Evolutionary conservation across 495 filamentous ascomycete genomes (phyloP).

Genomic region (Penicillium waksmanii): DNA sequence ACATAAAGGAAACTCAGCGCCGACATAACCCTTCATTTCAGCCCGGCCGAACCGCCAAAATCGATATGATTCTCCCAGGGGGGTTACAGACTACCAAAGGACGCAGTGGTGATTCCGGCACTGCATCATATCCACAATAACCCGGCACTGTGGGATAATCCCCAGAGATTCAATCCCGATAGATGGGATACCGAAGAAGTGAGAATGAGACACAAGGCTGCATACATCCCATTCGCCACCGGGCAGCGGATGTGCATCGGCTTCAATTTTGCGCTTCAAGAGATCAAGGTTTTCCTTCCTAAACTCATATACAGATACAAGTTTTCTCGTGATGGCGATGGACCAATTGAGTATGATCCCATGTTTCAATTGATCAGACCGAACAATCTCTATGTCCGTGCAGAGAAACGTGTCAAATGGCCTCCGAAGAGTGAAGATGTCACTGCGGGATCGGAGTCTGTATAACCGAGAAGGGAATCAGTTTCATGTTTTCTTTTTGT

Average conservation of each 20-base stretch:
- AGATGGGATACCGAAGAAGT: slow-evolving; percentile 55
- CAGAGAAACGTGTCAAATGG: slow-evolving; percentile 33
- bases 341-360: slow-evolving; percentile 57
- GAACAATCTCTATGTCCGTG: slow-evolving; percentile 54
- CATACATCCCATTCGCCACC: slow-evolving; percentile 56
- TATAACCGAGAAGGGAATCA: too few species aligned
- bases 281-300: slow-evolving; percentile 54
- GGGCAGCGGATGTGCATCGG: slow-evolving; percentile 57
- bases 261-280: slow-evolving; percentile 59
- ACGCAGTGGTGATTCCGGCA: slow-evolving; percentile 47
- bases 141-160: slow-evolving; percentile 53
- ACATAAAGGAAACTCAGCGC: slow-evolving; percentile 60
- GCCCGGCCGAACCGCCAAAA: slow-evolving; percentile 52
- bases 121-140: slow-evolving; percentile 57
- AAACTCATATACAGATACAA: slow-evolving; percentile 57
- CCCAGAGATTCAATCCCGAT: slow-evolving; percentile 54
- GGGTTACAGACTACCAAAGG: slow-evolving; percentile 52
- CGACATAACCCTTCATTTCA: slow-evolving; percentile 59
- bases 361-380: slow-evolving; percentile 57
- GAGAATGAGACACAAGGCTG: slow-evolving; percentile 43
- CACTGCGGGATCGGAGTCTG: too few species aligned
- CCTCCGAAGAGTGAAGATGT: slow-evolving; percentile 10
- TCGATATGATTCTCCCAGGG: slow-evolving; percentile 57
- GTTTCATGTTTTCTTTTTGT: too few species aligned
- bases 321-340: slow-evolving; percentile 43